Evolutionary conservation across 2,329 filamentous ascomycete species (phyloP).

Genomic region (Diaporthe ampelina): DNA sequence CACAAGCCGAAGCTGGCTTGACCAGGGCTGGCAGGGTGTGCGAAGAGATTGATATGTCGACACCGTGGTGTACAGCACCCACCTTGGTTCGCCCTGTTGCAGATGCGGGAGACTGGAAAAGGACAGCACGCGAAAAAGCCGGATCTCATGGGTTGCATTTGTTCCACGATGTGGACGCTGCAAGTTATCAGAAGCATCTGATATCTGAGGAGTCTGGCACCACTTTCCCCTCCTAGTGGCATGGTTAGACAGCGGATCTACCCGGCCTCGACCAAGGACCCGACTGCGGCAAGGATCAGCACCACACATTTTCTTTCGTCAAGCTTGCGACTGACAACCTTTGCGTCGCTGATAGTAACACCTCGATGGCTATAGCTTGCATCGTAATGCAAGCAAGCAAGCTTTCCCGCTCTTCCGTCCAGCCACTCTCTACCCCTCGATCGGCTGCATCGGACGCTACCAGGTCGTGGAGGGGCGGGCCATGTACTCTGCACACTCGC

Average conservation of each 20-base stretch:
- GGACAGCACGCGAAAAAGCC: neutral
- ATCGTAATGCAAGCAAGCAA: slow-evolving; percentile 28
- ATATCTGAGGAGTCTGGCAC: slow-evolving; percentile 36
- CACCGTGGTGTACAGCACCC: slow-evolving; percentile 18
- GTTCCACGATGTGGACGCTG: slow-evolving; percentile 6
- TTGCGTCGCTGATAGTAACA: neutral
- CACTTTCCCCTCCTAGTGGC: slow-evolving; percentile 39
- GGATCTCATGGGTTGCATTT: slow-evolving; percentile 18
- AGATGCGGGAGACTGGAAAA: neutral
- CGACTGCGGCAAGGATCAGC: slow-evolving; percentile 29
- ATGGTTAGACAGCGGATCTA: slow-evolving; percentile 41
- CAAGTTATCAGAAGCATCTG: slow-evolving; percentile 36
- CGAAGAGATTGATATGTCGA: slow-evolving; percentile 16
- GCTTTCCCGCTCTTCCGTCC: slow-evolving; percentile 25
- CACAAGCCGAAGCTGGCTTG: slow-evolving; percentile 32
- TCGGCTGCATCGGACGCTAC: slow-evolving; percentile 23
- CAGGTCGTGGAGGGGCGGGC: neutral
- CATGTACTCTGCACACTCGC: neutral
- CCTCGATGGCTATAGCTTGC: slow-evolving; percentile 12
- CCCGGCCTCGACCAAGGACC: slow-evolving; percentile 32
- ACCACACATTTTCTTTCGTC: neutral
- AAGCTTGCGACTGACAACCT: slow-evolving; percentile 16
- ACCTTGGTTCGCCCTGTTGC: neutral
- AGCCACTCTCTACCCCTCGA: slow-evolving; percentile 19
- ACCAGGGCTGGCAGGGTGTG: neutral